These are phyloP conservation scores for Chrysanthemum lavandulifolium DNA, from an alignment of 129 eudicot species.

Conservation along the genomic window DNA sequence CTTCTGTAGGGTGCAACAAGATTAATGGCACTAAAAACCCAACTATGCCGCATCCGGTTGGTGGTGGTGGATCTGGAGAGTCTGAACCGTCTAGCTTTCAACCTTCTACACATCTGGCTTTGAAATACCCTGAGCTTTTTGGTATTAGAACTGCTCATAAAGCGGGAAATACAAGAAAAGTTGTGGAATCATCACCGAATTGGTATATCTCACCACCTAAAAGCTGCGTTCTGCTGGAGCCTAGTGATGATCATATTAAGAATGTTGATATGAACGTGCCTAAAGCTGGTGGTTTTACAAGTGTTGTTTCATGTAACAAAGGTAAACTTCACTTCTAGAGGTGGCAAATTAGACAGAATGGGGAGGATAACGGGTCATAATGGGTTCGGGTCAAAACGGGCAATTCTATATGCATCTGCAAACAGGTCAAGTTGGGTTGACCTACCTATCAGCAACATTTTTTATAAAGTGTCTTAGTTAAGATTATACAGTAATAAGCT, in stretches of 20 bases:
- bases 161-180: conserved; percentile 42
- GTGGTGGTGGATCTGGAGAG: conserved; percentile 37
- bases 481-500: too few species aligned
- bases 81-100: conserved; percentile 49
- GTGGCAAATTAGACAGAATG: background rate
- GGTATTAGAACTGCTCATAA: conserved; percentile 42
- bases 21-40: conserved; percentile 28
- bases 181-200: conserved; percentile 65
- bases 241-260: conserved; percentile 41
- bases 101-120: conserved; percentile 45
- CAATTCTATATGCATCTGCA: background rate
- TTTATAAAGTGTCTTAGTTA: too few species aligned
- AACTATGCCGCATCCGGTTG: conserved; percentile 42
- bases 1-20: conserved; percentile 40
- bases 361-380: conserved; percentile 1
- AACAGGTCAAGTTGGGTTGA: background rate
- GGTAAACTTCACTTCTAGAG: conserved; percentile 30
- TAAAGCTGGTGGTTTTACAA: conserved; percentile 14
- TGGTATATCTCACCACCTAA: conserved; percentile 91
- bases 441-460: too few species aligned
- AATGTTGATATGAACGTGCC: conserved; percentile 29
- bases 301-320: conserved; percentile 31
- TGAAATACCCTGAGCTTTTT: conserved; percentile 59
- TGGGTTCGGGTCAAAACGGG: background rate
- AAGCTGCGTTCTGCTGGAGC: conserved; percentile 81